phyloP scores from a whole-genome alignment of 2,329 filamentous ascomycete genomes.

The Cercospora beticola region DNA sequence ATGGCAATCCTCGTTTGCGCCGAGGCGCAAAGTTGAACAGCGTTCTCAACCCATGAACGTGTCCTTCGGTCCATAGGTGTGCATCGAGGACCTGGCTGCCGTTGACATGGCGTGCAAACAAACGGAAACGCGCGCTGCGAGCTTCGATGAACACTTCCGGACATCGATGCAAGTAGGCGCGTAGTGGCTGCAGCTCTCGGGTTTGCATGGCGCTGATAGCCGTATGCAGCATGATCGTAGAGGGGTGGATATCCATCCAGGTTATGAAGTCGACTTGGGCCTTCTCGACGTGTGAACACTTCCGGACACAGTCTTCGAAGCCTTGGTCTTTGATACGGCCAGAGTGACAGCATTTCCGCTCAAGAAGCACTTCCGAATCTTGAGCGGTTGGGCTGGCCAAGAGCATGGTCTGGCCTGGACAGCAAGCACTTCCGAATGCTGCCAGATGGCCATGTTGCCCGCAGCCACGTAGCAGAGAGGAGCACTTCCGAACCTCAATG shows the following conservation, averaged over 20 bases:
- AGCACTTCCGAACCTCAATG: slow-evolving; percentile 11
- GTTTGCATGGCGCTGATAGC: background rate
- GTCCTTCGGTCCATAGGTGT: background rate
- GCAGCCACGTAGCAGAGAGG: background rate
- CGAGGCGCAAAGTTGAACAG: background rate
- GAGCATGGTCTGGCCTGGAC: background rate
- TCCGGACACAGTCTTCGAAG: slow-evolving; percentile 16
- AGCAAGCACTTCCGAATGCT: slow-evolving; percentile 19
- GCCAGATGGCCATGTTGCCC: background rate
- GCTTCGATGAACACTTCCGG: slow-evolving; percentile 20
- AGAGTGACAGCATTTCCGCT: background rate
- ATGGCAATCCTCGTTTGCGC: background rate
- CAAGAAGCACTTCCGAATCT: slow-evolving; percentile 12
- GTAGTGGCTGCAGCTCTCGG: background rate
- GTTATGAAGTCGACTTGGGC: background rate
- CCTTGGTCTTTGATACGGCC: background rate
- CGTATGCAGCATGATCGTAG: background rate
- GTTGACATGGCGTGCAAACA: background rate
- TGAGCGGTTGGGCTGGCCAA: background rate
- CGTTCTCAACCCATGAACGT: background rate
- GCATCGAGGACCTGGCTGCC: background rate
- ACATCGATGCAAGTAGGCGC: slow-evolving; percentile 4
- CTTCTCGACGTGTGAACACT: slow-evolving; percentile 16
- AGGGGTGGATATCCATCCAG: background rate
- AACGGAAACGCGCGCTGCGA: background rate